Evolutionary conservation across 2,329 filamentous ascomycete genomes (phyloP).

Genomic region (Talaromyces verruculosus): DNA sequence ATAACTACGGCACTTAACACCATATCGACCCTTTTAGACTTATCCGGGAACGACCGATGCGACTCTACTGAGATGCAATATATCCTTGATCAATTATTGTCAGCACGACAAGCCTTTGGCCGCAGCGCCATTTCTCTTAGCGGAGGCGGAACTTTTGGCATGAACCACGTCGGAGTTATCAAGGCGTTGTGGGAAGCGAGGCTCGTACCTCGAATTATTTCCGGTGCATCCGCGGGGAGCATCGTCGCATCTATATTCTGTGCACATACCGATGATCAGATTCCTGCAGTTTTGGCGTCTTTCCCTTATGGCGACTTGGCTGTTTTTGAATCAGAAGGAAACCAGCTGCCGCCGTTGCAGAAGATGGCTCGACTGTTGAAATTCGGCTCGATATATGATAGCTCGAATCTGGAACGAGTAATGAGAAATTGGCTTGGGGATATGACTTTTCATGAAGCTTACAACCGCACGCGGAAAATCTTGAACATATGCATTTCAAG

Average conservation of each 20-base stretch:
- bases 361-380: constrained; percentile 73
- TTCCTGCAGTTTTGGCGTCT: constrained; percentile 65
- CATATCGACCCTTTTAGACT: constrained; percentile 68
- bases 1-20: constrained; percentile 76
- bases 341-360: constrained; percentile 63
- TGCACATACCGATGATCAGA: constrained; percentile 73
- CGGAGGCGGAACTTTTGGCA: constrained; percentile 84
- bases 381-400: constrained; percentile 82
- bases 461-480: constrained; percentile 88
- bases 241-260: constrained; percentile 82
- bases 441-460: constrained; percentile 92
- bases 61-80: constrained; percentile 59
- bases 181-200: constrained; percentile 74
- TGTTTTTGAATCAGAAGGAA: constrained; percentile 69
- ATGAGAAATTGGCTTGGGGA: constrained; percentile 81
- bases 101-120: constrained; percentile 77
- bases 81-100: constrained; percentile 67
- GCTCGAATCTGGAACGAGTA: constrained; percentile 73
- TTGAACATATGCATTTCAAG: constrained; percentile 93
- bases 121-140: constrained; percentile 63
- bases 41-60: constrained; percentile 52
- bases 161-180: constrained; percentile 86
- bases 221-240: constrained; percentile 81
- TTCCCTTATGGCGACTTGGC: constrained; percentile 79
- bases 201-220: constrained; percentile 80